phyloP scores from a whole-genome alignment of 1,284 basidiomycete species.

The Takashimella koratensis region DNA sequence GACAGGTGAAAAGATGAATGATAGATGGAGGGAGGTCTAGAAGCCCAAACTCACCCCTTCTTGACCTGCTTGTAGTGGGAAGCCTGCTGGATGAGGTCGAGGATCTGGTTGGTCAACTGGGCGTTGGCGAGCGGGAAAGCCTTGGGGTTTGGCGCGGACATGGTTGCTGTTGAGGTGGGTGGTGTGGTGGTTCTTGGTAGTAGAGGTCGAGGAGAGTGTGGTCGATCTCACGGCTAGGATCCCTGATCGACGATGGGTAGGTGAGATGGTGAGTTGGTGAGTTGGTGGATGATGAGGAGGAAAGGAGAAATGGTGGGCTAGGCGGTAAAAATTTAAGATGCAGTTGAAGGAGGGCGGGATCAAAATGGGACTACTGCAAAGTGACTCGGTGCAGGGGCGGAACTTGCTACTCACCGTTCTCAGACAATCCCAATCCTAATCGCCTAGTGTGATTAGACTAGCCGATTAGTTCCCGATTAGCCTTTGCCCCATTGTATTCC shows the following conservation, averaged over 20 bases:
- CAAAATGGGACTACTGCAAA: too few species aligned
- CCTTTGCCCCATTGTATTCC: too few species aligned
- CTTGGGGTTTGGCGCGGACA: constrained; percentile 59
- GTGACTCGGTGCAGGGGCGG: too few species aligned
- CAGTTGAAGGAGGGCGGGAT: too few species aligned
- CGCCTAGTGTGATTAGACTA: too few species aligned
- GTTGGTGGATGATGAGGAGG: background rate
- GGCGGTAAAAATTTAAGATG: too few species aligned
- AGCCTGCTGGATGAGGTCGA: constrained; percentile 85
- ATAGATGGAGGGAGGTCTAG: constrained; percentile 40
- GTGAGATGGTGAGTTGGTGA: background rate
- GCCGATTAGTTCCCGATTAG: too few species aligned
- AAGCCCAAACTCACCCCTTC: constrained; percentile 62
- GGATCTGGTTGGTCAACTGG: constrained; percentile 89
- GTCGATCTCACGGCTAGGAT: constrained; percentile 35
- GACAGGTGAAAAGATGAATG: background rate
- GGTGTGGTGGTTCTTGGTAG: too few species aligned
- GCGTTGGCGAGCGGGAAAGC: constrained; percentile 92
- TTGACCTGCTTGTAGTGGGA: constrained; percentile 93
- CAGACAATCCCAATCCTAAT: too few species aligned
- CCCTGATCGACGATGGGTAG: constrained; percentile 24
- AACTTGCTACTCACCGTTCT: too few species aligned
- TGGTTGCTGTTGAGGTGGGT: constrained; percentile 16
- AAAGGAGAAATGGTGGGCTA: background rate
- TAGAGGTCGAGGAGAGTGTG: background rate